Conservation (phyloP, 257 asterid species). For the Nicotiana benthamiana region DNA sequence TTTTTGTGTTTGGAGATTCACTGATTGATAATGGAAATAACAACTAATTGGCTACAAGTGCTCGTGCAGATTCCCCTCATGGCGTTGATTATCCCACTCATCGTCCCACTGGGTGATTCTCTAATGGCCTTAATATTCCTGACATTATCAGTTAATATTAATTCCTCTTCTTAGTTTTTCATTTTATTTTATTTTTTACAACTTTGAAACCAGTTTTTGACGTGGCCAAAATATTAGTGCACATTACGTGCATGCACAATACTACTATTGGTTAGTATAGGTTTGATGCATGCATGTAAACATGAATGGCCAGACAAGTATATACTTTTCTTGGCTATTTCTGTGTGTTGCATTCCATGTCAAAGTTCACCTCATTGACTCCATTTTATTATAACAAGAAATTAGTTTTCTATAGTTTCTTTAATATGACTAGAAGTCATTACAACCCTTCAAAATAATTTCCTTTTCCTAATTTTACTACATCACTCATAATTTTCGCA, state of each 20-base stretch:
- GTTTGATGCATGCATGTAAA: not conserved
- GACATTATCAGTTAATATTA: conserved; percentile 48
- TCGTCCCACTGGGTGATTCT: conserved; percentile 69
- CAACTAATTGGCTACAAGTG: conserved; percentile 55
- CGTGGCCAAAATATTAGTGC: not conserved
- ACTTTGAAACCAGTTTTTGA: not conserved
- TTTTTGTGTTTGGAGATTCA: conserved; percentile 72
- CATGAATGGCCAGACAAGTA: not conserved
- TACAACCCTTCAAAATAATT: not conserved
- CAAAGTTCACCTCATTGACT: not conserved
- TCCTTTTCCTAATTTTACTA: not conserved
- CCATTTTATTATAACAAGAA: not conserved
- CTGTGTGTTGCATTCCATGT: not conserved
- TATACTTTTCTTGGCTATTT: not conserved
- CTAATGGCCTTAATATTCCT: conserved; percentile 66
- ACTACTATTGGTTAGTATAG: no score
- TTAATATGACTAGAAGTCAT: not conserved
- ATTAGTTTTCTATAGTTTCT: not conserved
- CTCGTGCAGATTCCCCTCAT: conserved; percentile 72
- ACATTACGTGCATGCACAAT: not conserved
- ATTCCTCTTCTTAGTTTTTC: not conserved
- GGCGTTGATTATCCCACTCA: conserved; percentile 65
- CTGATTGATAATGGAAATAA: conserved; percentile 75
- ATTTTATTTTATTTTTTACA: not conserved
- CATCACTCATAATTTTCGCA: not conserved